A percentile compares a stretch with the other conserved stretches of the same genome.
Conservation (phyloP, 202 grass and related monocot genomes). For the Dendrocalamus latiflorus region DNA sequence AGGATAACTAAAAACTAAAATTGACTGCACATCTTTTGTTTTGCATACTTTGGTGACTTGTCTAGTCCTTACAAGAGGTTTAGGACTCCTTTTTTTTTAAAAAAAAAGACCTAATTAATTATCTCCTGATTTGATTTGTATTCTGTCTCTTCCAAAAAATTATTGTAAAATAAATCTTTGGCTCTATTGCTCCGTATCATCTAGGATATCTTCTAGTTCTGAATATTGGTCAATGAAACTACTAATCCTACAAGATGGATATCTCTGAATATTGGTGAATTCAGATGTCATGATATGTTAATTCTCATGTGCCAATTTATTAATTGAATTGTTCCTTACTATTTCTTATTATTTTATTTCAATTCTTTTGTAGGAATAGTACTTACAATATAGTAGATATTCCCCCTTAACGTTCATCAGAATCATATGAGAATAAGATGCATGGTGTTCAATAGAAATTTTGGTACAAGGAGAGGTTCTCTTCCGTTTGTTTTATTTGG, state of each 20-base stretch:
- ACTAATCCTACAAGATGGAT: neutral
- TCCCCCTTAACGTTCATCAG: neutral
- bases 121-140: neutral
- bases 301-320: neutral
- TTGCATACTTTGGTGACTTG: constrained; percentile 13
- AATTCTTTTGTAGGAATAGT: neutral
- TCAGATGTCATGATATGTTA: neutral
- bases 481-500: constrained; percentile 42
- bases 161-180: neutral
- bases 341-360: neutral
- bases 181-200: neutral
- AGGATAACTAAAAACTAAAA: neutral
- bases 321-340: neutral
- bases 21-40: neutral
- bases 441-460: constrained; percentile 6
- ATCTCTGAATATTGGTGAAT: neutral
- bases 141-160: neutral
- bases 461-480: constrained; percentile 48
- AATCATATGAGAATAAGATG: constrained; percentile 12
- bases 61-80: neutral
- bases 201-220: neutral
- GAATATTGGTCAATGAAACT: neutral
- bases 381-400: neutral
- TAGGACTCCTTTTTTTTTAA: neutral
- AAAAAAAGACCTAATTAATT: neutral